Percentiles rank a stretch among this genome's conserved stretches.
Conservation (phyloP, 768 basidiomycete genomes). For the Russula sp. region DNA sequence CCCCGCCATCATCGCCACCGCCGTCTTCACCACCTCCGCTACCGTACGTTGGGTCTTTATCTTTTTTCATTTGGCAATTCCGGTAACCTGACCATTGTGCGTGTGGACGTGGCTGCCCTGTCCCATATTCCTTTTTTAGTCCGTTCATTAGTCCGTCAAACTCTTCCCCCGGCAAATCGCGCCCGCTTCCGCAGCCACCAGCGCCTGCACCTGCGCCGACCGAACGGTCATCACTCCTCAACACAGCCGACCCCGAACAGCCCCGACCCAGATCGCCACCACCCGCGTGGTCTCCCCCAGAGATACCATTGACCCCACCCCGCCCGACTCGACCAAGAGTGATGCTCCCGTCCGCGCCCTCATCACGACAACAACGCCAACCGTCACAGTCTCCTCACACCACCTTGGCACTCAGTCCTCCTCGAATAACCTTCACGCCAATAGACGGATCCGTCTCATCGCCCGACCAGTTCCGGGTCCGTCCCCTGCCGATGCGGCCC, state of each 20-base stretch:
- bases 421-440: not conserved
- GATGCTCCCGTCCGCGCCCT: not conserved
- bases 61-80: not conserved
- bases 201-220: not conserved
- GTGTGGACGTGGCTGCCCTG: not conserved
- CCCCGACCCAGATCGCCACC: constrained; percentile 9
- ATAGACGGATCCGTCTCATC: not conserved
- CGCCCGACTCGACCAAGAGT: constrained; percentile 5
- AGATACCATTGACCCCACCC: not conserved
- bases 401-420: not conserved
- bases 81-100: not conserved
- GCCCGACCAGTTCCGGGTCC: not conserved
- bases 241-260: not conserved
- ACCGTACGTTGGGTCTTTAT: constrained; percentile 5
- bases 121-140: not conserved
- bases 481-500: constrained; percentile 7
- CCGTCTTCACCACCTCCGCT: constrained; percentile 16
- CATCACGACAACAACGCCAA: not conserved
- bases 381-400: not conserved
- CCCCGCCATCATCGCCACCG: constrained; percentile 12
- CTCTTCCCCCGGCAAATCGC: constrained; percentile 15
- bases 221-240: not conserved
- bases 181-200: constrained; percentile 16
- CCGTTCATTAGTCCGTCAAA: constrained; percentile 7
- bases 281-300: constrained; percentile 17